These are phyloP conservation scores for Saururus chinensis DNA, from an alignment of 164 flowering plant species.

Conservation along the genomic window DNA sequence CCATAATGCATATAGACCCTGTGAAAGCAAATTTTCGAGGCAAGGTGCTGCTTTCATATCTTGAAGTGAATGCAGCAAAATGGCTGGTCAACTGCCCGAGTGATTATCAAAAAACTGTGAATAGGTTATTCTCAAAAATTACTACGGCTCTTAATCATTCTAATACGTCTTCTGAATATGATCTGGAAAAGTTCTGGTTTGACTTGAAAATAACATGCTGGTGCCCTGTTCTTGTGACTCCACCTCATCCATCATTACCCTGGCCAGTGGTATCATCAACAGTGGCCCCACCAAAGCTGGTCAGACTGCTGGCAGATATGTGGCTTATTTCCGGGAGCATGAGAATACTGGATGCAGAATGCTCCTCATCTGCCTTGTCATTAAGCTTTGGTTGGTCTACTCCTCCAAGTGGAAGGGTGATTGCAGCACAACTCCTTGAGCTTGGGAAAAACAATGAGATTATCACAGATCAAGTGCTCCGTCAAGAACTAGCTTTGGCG, in stretches of 20 bases:
- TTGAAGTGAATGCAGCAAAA: constrained; percentile 75
- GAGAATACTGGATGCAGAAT: constrained; percentile 89
- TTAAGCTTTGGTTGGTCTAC: constrained; percentile 77
- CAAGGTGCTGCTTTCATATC: constrained; percentile 72
- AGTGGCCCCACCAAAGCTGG: constrained; percentile 96
- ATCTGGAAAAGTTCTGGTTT: constrained; percentile 83
- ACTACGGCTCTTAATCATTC: constrained; percentile 53
- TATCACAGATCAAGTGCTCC: constrained; percentile 62
- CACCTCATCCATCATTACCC: constrained; percentile 71
- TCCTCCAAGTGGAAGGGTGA: constrained; percentile 78
- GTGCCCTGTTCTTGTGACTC: constrained; percentile 84
- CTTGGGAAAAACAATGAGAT: constrained; percentile 92
- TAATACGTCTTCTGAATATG: constrained; percentile 29
- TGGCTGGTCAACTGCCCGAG: constrained; percentile 42
- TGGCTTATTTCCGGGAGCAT: constrained; percentile 96
- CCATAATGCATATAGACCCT: constrained; percentile 47
- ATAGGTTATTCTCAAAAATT: constrained; percentile 57
- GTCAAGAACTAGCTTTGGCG: constrained; percentile 76
- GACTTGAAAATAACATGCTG: constrained; percentile 77
- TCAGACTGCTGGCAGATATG: constrained; percentile 57
- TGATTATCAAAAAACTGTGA: constrained; percentile 41
- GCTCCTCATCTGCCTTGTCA: constrained; percentile 80
- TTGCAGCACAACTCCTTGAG: constrained; percentile 97
- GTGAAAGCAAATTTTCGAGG: constrained; percentile 65
- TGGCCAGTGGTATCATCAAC: constrained; percentile 84